These are phyloP conservation scores for Sanghuangporus sanghuang DNA, from an alignment of 1,284 basidiomycete species.

Conservation along the genomic window DNA sequence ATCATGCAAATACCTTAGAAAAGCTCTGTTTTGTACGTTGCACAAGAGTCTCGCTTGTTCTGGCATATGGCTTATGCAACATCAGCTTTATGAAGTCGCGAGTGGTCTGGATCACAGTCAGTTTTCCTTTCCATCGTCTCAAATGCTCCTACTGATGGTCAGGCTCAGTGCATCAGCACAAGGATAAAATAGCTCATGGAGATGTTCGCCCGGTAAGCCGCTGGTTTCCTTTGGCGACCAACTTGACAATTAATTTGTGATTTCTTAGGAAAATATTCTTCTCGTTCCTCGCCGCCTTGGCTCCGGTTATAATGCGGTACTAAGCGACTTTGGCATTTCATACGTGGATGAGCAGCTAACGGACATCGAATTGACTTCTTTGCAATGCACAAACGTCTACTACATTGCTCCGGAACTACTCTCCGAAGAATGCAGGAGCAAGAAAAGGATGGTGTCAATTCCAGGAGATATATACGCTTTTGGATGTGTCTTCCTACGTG, in stretches of 20 bases:
- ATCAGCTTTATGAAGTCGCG: background rate
- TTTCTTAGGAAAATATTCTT: no score
- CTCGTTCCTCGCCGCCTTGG: background rate
- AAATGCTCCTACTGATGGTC: background rate
- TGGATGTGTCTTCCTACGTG: constrained; percentile 8
- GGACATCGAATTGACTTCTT: no score
- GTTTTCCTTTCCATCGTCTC: background rate
- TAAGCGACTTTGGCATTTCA: constrained; percentile 9
- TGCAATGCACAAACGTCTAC: background rate
- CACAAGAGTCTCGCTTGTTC: no score
- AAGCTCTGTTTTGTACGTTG: background rate
- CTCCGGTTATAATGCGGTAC: background rate
- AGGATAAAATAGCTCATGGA: background rate
- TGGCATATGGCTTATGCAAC: background rate
- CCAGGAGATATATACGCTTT: constrained; percentile 8
- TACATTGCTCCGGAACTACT: constrained; percentile 5
- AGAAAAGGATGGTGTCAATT: background rate
- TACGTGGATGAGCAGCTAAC: background rate
- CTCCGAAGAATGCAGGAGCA: background rate
- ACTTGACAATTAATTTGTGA: no score
- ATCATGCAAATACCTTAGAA: background rate
- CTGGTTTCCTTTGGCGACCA: no score
- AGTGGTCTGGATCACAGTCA: background rate
- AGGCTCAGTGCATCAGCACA: background rate
- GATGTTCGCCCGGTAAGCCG: background rate